Percentiles rank a stretch among this genome's conserved stretches.
Conservation (phyloP, 2,329 filamentous ascomycete genomes). For the Fusarium abutilonis region DNA sequence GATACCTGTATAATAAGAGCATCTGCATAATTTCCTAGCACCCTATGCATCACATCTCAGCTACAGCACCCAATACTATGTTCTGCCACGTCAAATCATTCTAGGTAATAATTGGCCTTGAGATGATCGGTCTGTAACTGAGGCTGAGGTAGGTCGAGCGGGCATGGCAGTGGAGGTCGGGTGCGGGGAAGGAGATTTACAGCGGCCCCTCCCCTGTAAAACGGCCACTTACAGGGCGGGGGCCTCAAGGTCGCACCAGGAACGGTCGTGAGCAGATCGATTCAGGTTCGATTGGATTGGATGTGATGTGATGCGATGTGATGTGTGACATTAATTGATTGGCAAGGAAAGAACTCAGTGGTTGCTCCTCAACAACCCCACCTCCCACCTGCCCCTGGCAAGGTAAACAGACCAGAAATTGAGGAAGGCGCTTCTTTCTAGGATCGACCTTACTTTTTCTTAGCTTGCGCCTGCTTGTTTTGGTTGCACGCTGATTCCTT, state of each 20-base stretch:
- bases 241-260: slow-evolving; percentile 38
- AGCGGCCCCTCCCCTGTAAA: slow-evolving; percentile 21
- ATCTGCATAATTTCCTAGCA: background rate
- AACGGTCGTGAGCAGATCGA: slow-evolving; percentile 33
- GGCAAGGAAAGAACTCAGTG: slow-evolving; percentile 20
- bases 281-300: slow-evolving; percentile 7
- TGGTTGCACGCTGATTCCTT: slow-evolving; percentile 32
- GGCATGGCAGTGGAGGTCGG: slow-evolving; percentile 7
- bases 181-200: slow-evolving; percentile 26
- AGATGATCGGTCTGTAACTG: slow-evolving; percentile 1
- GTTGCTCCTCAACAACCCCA: slow-evolving; percentile 44
- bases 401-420: slow-evolving; percentile 34
- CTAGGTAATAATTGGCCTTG: slow-evolving; percentile 15
- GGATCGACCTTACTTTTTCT: slow-evolving; percentile 1
- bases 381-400: slow-evolving; percentile 20
- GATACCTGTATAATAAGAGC: background rate
- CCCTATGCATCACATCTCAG: no score
- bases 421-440: slow-evolving; percentile 16
- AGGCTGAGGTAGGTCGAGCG: no score
- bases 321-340: slow-evolving; percentile 32
- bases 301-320: no score
- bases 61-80: no score
- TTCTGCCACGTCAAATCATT: no score
- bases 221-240: slow-evolving; percentile 35
- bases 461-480: slow-evolving; percentile 35